Percentiles rank a stretch among this genome's conserved stretches.
These are phyloP conservation scores for Tilletia horrida DNA, from an alignment of 1,284 basidiomycete species.

Conservation along the genomic window DNA sequence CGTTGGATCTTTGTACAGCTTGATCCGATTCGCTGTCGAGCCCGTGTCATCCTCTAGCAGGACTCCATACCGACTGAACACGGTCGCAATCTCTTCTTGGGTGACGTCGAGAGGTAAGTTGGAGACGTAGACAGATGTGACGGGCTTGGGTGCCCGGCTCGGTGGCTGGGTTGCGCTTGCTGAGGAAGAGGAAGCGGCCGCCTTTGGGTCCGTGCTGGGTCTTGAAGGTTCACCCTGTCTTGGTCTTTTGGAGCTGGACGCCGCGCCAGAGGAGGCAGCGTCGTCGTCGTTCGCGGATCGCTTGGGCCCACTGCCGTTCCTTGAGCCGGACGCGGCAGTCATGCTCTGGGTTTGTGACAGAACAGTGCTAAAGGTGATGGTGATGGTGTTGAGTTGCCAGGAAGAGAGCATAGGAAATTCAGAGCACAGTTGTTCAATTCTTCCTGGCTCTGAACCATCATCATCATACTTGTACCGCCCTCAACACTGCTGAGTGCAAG, in stretches of 20 bases:
- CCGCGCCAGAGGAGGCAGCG: no score
- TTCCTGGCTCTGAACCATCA: no score
- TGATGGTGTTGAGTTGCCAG: not conserved
- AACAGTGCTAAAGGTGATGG: not conserved
- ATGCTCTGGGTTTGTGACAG: no score
- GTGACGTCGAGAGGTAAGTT: slow-evolving; percentile 76
- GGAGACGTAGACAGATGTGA: slow-evolving; percentile 84
- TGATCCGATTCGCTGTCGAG: slow-evolving; percentile 69
- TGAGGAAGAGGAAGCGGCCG: not conserved
- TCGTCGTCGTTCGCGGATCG: no score
- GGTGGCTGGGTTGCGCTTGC: not conserved
- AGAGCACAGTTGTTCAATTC: no score
- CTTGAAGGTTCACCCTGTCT: no score
- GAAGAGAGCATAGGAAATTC: not conserved
- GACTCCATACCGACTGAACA: slow-evolving; percentile 85
- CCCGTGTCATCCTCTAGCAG: slow-evolving; percentile 86
- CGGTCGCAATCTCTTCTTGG: slow-evolving; percentile 69
- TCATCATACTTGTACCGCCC: no score
- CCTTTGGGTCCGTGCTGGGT: no score
- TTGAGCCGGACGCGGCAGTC: no score
- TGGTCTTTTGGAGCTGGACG: no score
- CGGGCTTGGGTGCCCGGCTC: slow-evolving; percentile 2
- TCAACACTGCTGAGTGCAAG: no score
- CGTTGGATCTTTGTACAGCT: slow-evolving; percentile 73
- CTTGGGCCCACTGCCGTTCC: no score